Base-by-base conservation (phyloP, 2,329 filamentous ascomycete genomes). In the Arthrobotrys megalospora region DNA sequence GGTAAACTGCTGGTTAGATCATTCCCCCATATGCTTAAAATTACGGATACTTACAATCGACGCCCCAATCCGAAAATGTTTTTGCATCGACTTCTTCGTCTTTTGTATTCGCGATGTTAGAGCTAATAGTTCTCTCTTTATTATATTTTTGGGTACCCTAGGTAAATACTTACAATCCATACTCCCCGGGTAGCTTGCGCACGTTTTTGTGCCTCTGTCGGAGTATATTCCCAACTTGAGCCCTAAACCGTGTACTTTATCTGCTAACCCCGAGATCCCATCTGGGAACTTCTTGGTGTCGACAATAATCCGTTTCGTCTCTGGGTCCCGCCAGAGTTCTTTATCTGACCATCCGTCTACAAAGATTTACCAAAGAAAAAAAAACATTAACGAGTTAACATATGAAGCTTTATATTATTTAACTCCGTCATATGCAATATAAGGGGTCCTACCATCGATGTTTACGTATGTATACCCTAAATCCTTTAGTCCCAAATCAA, bases 201-300 rank as follows among this genome's bases (percentile, higher is more conserved):
- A 90, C 1, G 88, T 89, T 73, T 82, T 82, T 53, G 83, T 84
- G 48, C 88, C 88, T 0, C 87, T 88, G 82, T 87, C 87, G 80
- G 87, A 87, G 81, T 91, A 91, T 72, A 91, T 90, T 0, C 90
- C 90, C 8, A 90, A 84, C 81, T 91, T 91, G 52, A 91, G 81
- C 1, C 88, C 89, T 79, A 89, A 81, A 1, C 80, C 83, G 76
- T 91, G 90, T 19, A 91, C 85, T 71, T 87, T 81, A 24, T 87
- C 83, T 1, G 88, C 89, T 0, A 88, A 82, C 0, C 86, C 86
- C 7, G 85, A 85, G 76, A 91, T 89, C 0, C 90, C 90, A 16
- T 86, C 83, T 0, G 90, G 90, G 73, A 91, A 91, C 71, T 86
- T 88, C 1, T 80, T 81, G 0, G 83, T 82, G 80, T 90, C 86